These are phyloP conservation scores for Calvatia gigantea DNA, from an alignment of 768 basidiomycete species.

Conservation along the genomic window DNA sequence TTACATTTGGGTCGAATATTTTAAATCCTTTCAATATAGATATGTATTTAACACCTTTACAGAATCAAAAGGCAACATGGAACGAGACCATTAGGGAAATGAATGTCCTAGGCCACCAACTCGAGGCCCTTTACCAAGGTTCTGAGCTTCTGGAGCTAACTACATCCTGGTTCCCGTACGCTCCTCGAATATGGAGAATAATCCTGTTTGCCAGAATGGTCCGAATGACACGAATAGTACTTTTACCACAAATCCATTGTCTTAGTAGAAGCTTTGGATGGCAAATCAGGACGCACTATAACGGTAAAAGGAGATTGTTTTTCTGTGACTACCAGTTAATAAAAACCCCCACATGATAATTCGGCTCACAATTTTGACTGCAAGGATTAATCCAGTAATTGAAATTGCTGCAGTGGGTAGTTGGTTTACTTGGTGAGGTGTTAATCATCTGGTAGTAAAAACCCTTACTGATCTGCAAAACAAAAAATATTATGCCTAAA, in stretches of 20 bases:
- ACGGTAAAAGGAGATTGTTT: neutral
- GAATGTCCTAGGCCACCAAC: no score
- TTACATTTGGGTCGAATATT: conserved; percentile 12
- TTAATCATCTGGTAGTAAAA: neutral
- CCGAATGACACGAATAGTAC: neutral
- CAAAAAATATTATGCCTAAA: neutral
- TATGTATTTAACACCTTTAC: conserved; percentile 4
- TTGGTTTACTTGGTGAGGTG: neutral
- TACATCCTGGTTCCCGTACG: neutral
- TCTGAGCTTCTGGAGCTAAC: no score
- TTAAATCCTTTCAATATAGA: conserved; percentile 14
- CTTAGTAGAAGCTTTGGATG: neutral
- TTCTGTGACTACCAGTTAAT: neutral
- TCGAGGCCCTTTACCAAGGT: no score
- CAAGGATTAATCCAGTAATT: neutral
- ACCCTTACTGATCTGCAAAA: neutral
- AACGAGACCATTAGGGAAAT: no score
- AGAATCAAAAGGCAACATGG: neutral
- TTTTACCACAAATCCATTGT: neutral
- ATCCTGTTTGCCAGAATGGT: neutral
- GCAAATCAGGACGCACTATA: neutral
- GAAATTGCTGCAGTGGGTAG: neutral
- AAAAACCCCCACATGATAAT: neutral
- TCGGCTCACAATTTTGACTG: neutral
- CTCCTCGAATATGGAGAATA: neutral